Percentiles rank a stretch among this genome's conserved stretches.
These are phyloP conservation scores for Coemansia interrupta DNA, from an alignment of 192 early-diverging fungal genomes.

Conservation along the genomic window DNA sequence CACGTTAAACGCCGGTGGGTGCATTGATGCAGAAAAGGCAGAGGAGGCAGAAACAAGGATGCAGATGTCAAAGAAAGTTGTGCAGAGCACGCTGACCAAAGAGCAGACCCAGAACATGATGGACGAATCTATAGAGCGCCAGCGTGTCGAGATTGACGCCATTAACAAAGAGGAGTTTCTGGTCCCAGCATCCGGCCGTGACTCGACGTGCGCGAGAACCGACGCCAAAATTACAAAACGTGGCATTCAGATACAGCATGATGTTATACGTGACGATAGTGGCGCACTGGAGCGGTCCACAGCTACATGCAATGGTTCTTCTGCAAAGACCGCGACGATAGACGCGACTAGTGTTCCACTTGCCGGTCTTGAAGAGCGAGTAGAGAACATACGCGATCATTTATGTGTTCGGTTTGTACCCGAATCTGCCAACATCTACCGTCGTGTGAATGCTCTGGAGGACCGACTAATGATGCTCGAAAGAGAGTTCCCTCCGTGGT, in stretches of 20 bases:
- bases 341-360: slow-evolving; percentile 18
- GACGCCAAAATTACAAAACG: slow-evolving; percentile 71
- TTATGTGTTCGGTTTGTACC: slow-evolving; percentile 65
- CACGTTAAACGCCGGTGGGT: not conserved
- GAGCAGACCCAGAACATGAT: slow-evolving; percentile 55
- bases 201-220: slow-evolving; percentile 61
- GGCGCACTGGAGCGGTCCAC: slow-evolving; percentile 62
- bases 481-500: slow-evolving; percentile 71
- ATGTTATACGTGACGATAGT: slow-evolving; percentile 64
- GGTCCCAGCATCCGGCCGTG: slow-evolving; percentile 15
- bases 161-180: slow-evolving; percentile 67
- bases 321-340: not conserved
- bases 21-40: not conserved
- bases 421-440: slow-evolving; percentile 19
- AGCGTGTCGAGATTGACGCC: slow-evolving; percentile 58
- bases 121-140: slow-evolving; percentile 51
- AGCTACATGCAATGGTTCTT: not conserved
- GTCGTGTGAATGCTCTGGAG: slow-evolving; percentile 72
- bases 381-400: slow-evolving; percentile 71
- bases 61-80: slow-evolving; percentile 5
- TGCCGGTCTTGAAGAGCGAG: slow-evolving; percentile 50
- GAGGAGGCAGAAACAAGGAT: slow-evolving; percentile 2
- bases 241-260: slow-evolving; percentile 75
- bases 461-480: slow-evolving; percentile 74
- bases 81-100: slow-evolving; percentile 42